phyloP scores from a whole-genome alignment of 2,329 filamentous ascomycete species.

The Calonectria montana region DNA sequence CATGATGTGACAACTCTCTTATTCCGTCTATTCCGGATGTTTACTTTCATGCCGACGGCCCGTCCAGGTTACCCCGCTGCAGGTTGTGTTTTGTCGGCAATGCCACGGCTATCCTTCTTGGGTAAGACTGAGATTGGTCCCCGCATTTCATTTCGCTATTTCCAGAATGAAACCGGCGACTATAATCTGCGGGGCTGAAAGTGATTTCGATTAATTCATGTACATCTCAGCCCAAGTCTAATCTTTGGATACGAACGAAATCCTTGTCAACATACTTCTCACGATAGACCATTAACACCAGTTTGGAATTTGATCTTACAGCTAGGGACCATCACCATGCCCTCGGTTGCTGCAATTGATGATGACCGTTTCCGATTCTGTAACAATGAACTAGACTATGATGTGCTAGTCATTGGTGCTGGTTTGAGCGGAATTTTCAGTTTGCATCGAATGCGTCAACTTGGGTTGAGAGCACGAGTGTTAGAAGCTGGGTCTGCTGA shows the following conservation, averaged over 20 bases:
- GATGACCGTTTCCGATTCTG: not conserved
- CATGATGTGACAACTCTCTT: not conserved
- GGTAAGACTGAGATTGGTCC: not conserved
- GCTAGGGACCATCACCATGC: not conserved
- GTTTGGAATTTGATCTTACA: not conserved
- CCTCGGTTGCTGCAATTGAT: not conserved
- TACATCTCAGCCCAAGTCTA: not conserved
- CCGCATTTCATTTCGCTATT: not conserved
- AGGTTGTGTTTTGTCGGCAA: not conserved
- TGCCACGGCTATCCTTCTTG: not conserved
- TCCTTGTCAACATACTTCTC: not conserved
- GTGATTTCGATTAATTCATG: not conserved
- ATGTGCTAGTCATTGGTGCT: slow-evolving; percentile 36
- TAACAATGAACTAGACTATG: slow-evolving; percentile 30
- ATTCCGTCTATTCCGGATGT: not conserved
- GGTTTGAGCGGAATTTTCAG: slow-evolving; percentile 54
- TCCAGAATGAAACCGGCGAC: not conserved
- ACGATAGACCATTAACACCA: not conserved
- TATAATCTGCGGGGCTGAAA: not conserved
- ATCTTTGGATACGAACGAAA: not conserved
- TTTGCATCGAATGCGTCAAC: slow-evolving; percentile 53
- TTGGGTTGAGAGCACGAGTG: slow-evolving; percentile 31
- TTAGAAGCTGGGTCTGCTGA: slow-evolving; percentile 35
- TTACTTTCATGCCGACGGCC: too few species aligned
- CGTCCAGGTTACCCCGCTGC: not conserved